Percentiles rank a stretch among this genome's conserved stretches.
These are phyloP conservation scores for Boletus insuetus DNA, from an alignment of 768 basidiomycete species.

Conservation along the genomic window DNA sequence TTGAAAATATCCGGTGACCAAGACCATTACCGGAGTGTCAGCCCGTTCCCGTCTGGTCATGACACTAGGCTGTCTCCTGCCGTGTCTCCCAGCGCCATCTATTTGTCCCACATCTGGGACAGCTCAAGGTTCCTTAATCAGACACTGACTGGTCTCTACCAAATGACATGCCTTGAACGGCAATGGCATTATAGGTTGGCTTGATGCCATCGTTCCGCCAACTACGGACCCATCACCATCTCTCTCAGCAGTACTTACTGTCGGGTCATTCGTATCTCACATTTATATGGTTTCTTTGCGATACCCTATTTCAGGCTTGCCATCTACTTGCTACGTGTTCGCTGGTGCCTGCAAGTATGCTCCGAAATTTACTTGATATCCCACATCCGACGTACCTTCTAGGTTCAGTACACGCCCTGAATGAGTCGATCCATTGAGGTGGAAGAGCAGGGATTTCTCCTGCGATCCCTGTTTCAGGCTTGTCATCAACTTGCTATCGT, in stretches of 20 bases:
- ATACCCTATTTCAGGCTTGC: conserved; percentile 47
- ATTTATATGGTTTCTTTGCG: conserved; percentile 79
- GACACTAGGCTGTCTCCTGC: conserved; percentile 47
- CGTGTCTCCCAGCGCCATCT: conserved; percentile 62
- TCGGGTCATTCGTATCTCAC: conserved; percentile 76
- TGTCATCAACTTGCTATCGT: no score
- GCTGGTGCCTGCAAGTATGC: conserved; percentile 57
- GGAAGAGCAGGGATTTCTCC: no score
- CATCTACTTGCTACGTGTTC: conserved; percentile 53
- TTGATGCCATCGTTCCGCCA: conserved; percentile 34
- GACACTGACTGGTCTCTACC: conserved; percentile 45
- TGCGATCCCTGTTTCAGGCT: no score
- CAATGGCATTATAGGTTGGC: no score
- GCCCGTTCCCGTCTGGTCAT: no score
- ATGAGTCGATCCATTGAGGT: not conserved
- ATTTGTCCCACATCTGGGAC: conserved; percentile 52
- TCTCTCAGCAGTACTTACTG: conserved; percentile 48
- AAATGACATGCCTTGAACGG: no score
- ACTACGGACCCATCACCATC: conserved; percentile 4
- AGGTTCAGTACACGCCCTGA: conserved; percentile 77
- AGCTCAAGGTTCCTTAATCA: not conserved
- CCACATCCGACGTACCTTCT: conserved; percentile 4
- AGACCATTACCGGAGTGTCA: no score
- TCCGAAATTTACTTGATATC: not conserved
- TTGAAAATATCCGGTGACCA: no score